A percentile compares a stretch with the other conserved stretches of the same genome.
phyloP scores from a whole-genome alignment of 1,284 basidiomycete genomes.

The Malassezia obtusa region DNA sequence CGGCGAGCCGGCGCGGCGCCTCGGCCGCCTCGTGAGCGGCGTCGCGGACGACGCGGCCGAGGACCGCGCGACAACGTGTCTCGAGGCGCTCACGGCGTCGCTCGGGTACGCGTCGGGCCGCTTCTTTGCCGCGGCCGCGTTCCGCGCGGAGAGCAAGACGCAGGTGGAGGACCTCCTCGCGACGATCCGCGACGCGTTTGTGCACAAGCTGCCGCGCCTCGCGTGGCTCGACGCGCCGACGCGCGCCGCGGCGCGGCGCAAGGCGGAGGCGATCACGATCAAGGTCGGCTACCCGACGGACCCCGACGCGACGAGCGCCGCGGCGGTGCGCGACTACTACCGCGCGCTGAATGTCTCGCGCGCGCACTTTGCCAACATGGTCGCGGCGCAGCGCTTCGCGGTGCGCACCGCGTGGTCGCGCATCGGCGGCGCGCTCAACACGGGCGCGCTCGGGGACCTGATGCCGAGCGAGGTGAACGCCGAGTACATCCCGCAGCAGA shows the following conservation, averaged over 20 bases:
- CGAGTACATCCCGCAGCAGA: conserved; percentile 40
- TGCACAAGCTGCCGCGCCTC: conserved; percentile 63
- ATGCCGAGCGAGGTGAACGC: conserved; percentile 56
- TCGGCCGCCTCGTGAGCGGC: conserved; percentile 65
- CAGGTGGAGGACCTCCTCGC: conserved; percentile 75
- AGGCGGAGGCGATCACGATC: conserved; percentile 69
- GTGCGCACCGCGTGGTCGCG: conserved; percentile 59
- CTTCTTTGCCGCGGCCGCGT: conserved; percentile 75
- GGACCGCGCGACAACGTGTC: conserved; percentile 62
- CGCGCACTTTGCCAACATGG: conserved; percentile 74
- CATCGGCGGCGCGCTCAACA: conserved; percentile 60
- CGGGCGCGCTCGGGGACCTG: conserved; percentile 79
- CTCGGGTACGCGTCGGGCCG: conserved; percentile 54
- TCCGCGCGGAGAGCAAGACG: conserved; percentile 67
- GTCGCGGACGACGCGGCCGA: conserved; percentile 76
- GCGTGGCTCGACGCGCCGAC: conserved; percentile 88
- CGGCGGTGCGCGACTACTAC: conserved; percentile 57
- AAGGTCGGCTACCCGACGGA: conserved; percentile 80
- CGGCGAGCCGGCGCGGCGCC: conserved; percentile 50
- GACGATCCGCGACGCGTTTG: conserved; percentile 77
- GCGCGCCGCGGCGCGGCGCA: conserved; percentile 69
- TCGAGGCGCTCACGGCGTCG: conserved; percentile 49
- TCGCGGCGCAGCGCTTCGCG: conserved; percentile 54
- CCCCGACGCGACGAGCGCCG: conserved; percentile 59
- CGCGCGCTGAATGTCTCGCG: conserved; percentile 59